Evolutionary conservation across 2,329 filamentous ascomycete species (phyloP), one percentile per base, ranked within the genome.

Genomic region (Ophiostoma triangulosporum): DNA sequence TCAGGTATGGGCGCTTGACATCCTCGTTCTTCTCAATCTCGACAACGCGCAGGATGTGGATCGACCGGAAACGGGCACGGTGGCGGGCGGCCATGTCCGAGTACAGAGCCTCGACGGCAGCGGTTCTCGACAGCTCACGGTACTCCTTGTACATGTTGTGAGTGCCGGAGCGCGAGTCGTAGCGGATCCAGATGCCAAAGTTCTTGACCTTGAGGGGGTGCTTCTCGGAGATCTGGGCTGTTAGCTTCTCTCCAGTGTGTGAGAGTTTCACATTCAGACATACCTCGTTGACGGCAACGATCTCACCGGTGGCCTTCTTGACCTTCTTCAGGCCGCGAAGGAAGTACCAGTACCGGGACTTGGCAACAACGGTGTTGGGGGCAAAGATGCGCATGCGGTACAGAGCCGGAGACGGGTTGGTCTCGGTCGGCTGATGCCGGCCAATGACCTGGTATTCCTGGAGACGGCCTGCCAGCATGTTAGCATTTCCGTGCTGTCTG

Each of bases 101-200:
- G 86, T 98, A 98, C 71, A 98, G 83, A 64, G 91, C 77, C 77
- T 97, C 87, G 68, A 97, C 91, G 63, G 93, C 93, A 64, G 93
- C 91, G 69, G 85, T 87, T 75, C 93, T 83, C 71, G 87, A 91
- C 82, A 97, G 87, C 82, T 97, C 93, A 72, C 93, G 88, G 86
- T 96, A 97, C 85, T 98, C 93, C 85, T 97, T 97, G 88, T 98
- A 98, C 93, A 98, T 98, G 86, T 98, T 98, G 89, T 98, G 93
- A 68, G 93, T 98, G 68, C 93, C 93, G 67, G 93, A 97, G 75
- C 93, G 91, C 60, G 94, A 98, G 79, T 98, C 91, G 80, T 98
- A 98, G 72, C 94, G 90, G 78, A 98, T 85, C 94, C 94, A 98
- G 83, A 98, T 84, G 73, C 93, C 93, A 73, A 98, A 97, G 87